A percentile compares a stretch with the other conserved stretches of the same genome.
phyloP scores from a whole-genome alignment of 1,139 yeast species.

The Taiozyma sp. region DNA sequence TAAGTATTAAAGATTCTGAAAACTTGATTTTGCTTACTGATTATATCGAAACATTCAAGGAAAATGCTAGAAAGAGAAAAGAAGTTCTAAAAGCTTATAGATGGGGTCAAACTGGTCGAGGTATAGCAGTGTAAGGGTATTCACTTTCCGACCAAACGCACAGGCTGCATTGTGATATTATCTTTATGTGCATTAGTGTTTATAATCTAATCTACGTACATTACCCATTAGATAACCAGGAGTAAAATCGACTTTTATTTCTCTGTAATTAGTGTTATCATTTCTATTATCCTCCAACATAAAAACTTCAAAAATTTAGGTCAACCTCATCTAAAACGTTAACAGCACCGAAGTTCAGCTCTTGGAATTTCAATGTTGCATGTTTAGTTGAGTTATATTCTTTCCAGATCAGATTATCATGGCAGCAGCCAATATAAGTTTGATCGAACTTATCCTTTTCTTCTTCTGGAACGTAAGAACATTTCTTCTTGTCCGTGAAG shows the following conservation, averaged over 20 bases:
- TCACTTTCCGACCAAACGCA: not conserved
- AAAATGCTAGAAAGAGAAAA: slow-evolving; percentile 20
- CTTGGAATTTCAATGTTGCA: slow-evolving; percentile 17
- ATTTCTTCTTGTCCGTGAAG: slow-evolving; percentile 30
- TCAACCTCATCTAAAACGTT: slow-evolving; percentile 20
- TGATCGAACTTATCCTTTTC: slow-evolving; percentile 28
- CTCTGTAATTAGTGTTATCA: not conserved
- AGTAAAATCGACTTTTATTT: not conserved
- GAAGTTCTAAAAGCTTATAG: slow-evolving; percentile 23
- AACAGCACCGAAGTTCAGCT: slow-evolving; percentile 13
- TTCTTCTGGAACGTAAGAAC: slow-evolving; percentile 32
- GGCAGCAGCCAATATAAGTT: slow-evolving; percentile 33
- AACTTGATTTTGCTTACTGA: slow-evolving; percentile 22
- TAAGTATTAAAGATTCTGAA: slow-evolving; percentile 25
- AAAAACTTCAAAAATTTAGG: slow-evolving; percentile 6
- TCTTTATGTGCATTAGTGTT: not conserved
- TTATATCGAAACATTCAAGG: slow-evolving; percentile 18
- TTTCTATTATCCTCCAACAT: not conserved
- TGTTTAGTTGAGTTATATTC: slow-evolving; percentile 28
- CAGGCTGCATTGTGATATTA: not conserved
- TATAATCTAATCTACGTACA: too few relatives aligned
- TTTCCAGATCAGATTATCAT: slow-evolving; percentile 30
- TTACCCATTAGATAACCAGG: too few relatives aligned
- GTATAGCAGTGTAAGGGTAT: slow-evolving; percentile 19
- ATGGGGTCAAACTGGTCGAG: slow-evolving; percentile 23